Evolutionary conservation across 139 green algal genomes (phyloP).

Genomic region (Chlorella sp.): DNA sequence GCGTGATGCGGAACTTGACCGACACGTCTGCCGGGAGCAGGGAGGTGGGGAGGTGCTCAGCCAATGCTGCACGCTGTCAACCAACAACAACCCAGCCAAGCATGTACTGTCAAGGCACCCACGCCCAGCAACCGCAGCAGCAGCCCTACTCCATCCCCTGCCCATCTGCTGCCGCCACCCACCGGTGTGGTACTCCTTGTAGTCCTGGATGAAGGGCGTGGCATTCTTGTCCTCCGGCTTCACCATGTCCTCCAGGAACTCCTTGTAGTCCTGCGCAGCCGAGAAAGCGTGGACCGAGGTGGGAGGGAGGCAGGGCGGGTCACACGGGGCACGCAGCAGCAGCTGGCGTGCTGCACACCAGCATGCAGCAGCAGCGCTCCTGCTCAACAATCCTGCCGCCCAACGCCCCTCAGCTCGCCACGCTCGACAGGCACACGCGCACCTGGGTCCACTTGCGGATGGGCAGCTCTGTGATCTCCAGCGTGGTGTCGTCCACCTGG

Average conservation of each 20-base stretch:
- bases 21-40: constrained; percentile 83
- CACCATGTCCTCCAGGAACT: constrained; percentile 95
- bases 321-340: neutral
- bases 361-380: neutral
- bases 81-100: no score
- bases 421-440: neutral
- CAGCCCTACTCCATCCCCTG: no score
- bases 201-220: constrained; percentile 57
- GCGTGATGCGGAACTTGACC: constrained; percentile 91
- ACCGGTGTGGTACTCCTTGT: constrained; percentile 41
- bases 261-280: constrained; percentile 96
- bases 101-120: no score
- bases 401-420: neutral
- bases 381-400: neutral
- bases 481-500: constrained; percentile 71
- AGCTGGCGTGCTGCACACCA: neutral
- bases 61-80: no score
- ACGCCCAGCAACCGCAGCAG: no score
- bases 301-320: neutral
- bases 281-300: no score
- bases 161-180: no score
- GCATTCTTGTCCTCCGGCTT: constrained; percentile 81
- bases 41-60: neutral
- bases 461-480: constrained; percentile 97
- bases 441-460: constrained; percentile 96